Evolutionary conservation across 2,329 filamentous ascomycete genomes (phyloP), one percentile per base, ranked within the genome.

Genomic region (Aspergillus sergii): DNA sequence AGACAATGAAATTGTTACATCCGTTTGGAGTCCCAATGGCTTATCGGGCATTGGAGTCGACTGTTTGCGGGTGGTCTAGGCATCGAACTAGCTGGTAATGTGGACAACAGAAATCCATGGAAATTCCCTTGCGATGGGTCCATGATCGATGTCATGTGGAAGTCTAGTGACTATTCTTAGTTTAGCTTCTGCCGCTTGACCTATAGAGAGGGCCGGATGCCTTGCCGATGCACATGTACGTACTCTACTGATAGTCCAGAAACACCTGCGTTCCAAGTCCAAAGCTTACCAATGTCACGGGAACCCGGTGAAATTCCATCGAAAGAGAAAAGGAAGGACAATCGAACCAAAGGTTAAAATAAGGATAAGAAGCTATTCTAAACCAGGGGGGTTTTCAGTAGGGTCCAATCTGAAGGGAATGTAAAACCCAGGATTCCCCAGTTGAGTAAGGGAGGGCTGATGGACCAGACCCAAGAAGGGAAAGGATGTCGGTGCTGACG

Each of bases 91-190:
- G 61, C 41, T 59, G 45, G 56, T 59, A 50, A 57, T 59, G 58
- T 61, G 59, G 62, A 43, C 55, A 62, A 57, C 21, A 60, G 60
- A 66, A 61, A 56, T 63, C 63, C 55, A 66, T 61, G 64, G 62
- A 66, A 64, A 59, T 57, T 26, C 54, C 23, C 32, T 26, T 43
- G 12, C 34, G 58, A 65, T 65, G 62, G 64, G 62, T 63, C 65
- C 59, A 32, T 53, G 58, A 62, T 62, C 61, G 51, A 61, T 66
- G 60, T 66, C 65, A 66, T 61, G 65, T 66, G 65, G 63, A 50
- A 66, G 63, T 56, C 59, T 57, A 55, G 48, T 41, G 51, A 65
- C 62, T 66, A 66, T 64, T 61, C 62, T 64, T 65, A 66, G 64
- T 53, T 30, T 48, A 34, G 19, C 14, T 51, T 55, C 51, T 55